Evolutionary conservation across 306 rosid genomes (phyloP), one percentile per base, ranked within the genome.

Genomic region (Bauhinia variegata): DNA sequence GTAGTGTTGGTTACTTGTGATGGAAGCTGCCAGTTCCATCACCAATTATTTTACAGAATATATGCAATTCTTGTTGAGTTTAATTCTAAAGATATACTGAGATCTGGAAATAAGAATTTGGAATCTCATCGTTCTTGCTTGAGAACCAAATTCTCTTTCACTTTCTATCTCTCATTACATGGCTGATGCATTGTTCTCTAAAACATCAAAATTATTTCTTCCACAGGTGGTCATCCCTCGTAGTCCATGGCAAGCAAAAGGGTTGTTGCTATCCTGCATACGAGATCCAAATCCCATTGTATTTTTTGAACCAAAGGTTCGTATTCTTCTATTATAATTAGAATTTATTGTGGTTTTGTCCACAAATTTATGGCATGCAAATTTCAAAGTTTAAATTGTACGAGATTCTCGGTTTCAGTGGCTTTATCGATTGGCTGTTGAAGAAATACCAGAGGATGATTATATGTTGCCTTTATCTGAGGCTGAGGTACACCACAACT

Each of bases 401-500:
- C 32, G n/a, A 52, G 23, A 43, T 42, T 64, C 36, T 36, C 76
- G 69, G 55, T 64, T 85, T 61, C 86, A 93, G 99, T 90, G 89
- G 96, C 87, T 93, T 66, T 93, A 93, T 55, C 96, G 99, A 77
- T 79, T 90, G 74, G 88, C 99, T 16, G 99, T 93, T 16, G 99
- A 90, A 84, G 96, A 93, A 73, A 97, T 93, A 65, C 96, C 99
- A 0, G 97, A 90, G 77, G 80, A 80, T 67, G 99, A 93, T 74
- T 93, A 76, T 75, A 85, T 90, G 97, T 18, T 88, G 71, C 95
- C 99, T 15, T 82, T 93, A 74, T 90, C 99, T 28, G 86, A 86
- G 76, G 99, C 99, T 6, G 97, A 93, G 96, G 99, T 93, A 77
- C 44, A 31, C 54, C 54, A 30, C 42, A 31, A n/a, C 54, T 56